Conservation (phyloP, 345 rosid species). For the Punica granatum region DNA sequence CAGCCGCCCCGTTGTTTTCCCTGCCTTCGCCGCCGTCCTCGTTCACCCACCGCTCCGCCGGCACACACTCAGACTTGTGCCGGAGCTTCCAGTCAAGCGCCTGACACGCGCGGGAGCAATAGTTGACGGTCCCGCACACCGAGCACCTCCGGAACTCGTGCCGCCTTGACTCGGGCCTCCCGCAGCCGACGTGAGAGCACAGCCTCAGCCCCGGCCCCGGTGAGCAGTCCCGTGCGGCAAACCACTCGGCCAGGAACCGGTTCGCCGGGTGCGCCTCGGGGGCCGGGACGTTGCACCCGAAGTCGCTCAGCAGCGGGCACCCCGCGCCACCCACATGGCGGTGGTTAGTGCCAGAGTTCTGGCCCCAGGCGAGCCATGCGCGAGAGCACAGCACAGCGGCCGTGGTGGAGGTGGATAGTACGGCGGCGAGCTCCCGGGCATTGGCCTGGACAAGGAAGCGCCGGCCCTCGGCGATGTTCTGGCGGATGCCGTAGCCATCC, state of each 20-base stretch:
- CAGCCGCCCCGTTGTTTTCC: slow-evolving; percentile 20
- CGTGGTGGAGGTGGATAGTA: slow-evolving; percentile 13
- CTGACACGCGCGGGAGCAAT: slow-evolving; percentile 90
- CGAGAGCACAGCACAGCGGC: slow-evolving; percentile 26
- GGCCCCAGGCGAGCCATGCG: slow-evolving; percentile 32
- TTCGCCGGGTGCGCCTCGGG: slow-evolving; percentile 83
- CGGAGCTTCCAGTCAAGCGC: slow-evolving; percentile 84
- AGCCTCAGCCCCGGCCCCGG: slow-evolving; percentile 58
- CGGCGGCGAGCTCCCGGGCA: slow-evolving; percentile 26
- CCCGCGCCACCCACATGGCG: slow-evolving; percentile 28
- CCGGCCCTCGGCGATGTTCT: slow-evolving; percentile 26
- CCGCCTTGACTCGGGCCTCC: slow-evolving; percentile 77
- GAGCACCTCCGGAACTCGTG: slow-evolving; percentile 87
- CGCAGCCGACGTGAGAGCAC: slow-evolving; percentile 88
- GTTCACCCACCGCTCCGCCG: slow-evolving; percentile 40
- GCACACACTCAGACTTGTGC: slow-evolving; percentile 63
- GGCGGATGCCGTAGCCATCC: slow-evolving; percentile 30
- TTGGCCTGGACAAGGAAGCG: slow-evolving; percentile 33
- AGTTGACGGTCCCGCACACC: slow-evolving; percentile 72
- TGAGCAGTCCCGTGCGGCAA: slow-evolving; percentile 26
- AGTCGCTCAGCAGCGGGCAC: slow-evolving; percentile 82
- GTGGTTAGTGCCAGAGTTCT: slow-evolving; percentile 5
- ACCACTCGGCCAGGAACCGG: slow-evolving; percentile 76
- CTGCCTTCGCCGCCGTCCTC: slow-evolving; percentile 25
- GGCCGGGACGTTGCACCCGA: slow-evolving; percentile 96